A percentile compares a stretch with the other conserved stretches of the same genome.
phyloP scores from a whole-genome alignment of 2,329 filamentous ascomycete genomes.

The Calonectria montana region DNA sequence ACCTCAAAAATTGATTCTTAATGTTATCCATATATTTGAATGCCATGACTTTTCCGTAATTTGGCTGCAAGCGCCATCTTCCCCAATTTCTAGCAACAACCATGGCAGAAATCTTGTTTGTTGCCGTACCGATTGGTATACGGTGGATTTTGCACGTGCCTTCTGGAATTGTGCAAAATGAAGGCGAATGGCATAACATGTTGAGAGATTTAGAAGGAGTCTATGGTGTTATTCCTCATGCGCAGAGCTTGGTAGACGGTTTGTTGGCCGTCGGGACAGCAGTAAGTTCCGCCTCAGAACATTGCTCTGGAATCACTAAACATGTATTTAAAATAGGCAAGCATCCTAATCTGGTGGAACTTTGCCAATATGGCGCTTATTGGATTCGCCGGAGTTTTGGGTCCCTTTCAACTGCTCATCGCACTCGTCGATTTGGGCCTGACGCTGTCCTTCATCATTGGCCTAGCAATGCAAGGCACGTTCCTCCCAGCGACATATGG shows the following conservation, averaged over 20 bases:
- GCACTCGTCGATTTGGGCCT: background rate
- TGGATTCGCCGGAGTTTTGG: background rate
- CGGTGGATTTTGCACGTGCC: background rate
- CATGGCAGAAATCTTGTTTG: background rate
- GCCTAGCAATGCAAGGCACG: background rate
- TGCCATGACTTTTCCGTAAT: background rate
- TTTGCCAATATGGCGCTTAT: background rate
- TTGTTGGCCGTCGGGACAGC: background rate
- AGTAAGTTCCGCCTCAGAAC: background rate
- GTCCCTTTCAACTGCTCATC: background rate
- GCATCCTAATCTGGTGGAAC: background rate
- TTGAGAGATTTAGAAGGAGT: background rate
- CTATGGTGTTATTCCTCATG: background rate
- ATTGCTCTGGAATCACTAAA: background rate
- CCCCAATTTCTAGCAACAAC: background rate
- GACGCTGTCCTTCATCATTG: background rate
- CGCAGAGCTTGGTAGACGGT: background rate
- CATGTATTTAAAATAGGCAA: background rate
- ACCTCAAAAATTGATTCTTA: background rate
- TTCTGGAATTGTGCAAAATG: background rate
- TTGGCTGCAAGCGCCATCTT: background rate
- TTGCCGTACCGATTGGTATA: background rate
- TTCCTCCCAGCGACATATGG: background rate
- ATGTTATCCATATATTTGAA: background rate
- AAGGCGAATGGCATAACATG: background rate